Base-by-base conservation (phyloP, 208 protist genomes). In the Trypanosoma theileri region DNA sequence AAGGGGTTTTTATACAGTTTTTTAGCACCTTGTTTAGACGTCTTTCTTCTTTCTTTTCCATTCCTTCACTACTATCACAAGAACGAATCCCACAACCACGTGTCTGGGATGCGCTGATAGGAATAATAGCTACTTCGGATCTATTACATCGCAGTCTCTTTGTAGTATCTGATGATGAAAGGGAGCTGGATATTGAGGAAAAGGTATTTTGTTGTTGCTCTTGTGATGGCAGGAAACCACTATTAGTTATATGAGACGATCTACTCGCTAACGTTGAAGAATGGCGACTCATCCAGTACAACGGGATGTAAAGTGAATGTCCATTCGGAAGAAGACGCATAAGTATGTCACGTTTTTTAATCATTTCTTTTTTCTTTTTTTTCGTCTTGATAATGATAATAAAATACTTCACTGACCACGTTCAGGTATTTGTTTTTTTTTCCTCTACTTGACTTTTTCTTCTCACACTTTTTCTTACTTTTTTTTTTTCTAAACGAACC, bases 201-300 rank as follows among this genome's bases (percentile, higher is more conserved):
- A 31, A 66, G 16, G 17, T 21, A 55, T 55, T 53, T 14, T 46
- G 69, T n/a, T 0, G 53, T n/a, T 59, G 52, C n/a, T 44, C 4
- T 48, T 54, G 59, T 54, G 60, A 50, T 22, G 71, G 44, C 17
- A 51, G 24, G 21, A 62, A 55, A 22, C 24, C 24, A 31, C 3
- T 44, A 13, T 31, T 41, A 42, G 21, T 54, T 26, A n/a, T 19
- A 40, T 67, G 57, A 13, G 35, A 35, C 48, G 54, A 4, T 21
- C 41, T 60, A 51, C 51, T 67, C 31, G 28, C 48, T n/a, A 67
- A 45, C 1, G 52, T 55, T 62, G 72, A 71, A 35, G 24, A 44
- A 53, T 21, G 40, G 21, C 41, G 59, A 9, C 26, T 51, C 10
- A 57, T 50, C 52, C 59, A 55, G 31, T 58, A 14, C 16, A 66